Conservation (phyloP, 1,284 basidiomycete genomes). For the Ustilago shanxiensis region DNA sequence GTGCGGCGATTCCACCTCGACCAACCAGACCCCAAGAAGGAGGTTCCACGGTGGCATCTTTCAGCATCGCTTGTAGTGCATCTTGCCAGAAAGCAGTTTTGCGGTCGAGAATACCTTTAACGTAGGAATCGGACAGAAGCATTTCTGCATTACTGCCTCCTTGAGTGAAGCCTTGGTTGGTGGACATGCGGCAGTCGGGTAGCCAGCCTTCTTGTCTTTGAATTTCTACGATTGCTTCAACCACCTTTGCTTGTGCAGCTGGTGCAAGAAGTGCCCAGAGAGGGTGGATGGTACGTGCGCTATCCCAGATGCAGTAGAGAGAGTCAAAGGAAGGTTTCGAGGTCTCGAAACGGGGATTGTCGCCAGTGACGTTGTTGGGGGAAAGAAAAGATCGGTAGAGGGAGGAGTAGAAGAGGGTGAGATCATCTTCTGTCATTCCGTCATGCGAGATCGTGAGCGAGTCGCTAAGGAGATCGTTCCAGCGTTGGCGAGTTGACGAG, state of each 20-base stretch:
- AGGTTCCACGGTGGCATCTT: slow-evolving; percentile 53
- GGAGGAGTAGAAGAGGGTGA: slow-evolving; percentile 75
- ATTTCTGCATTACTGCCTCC: slow-evolving; percentile 63
- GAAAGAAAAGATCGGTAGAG: slow-evolving; percentile 78
- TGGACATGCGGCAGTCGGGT: slow-evolving; percentile 64
- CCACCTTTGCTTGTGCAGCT: slow-evolving; percentile 29
- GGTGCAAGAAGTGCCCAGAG: slow-evolving; percentile 37
- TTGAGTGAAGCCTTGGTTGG: slow-evolving; percentile 68
- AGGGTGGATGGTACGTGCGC: slow-evolving; percentile 34
- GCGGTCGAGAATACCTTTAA: slow-evolving; percentile 57
- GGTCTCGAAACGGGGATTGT: slow-evolving; percentile 78
- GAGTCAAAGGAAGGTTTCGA: slow-evolving; percentile 76
- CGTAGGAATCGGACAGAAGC: slow-evolving; percentile 65
- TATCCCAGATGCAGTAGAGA: slow-evolving; percentile 77
- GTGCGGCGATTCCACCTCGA: slow-evolving; percentile 57
- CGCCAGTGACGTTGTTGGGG: slow-evolving; percentile 79
- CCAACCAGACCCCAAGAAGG: slow-evolving; percentile 38
- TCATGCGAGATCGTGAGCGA: slow-evolving; percentile 18
- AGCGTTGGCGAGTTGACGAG: slow-evolving; percentile 9
- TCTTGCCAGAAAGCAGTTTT: slow-evolving; percentile 55
- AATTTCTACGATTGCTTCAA: slow-evolving; percentile 70
- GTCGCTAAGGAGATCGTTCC: slow-evolving; percentile 36
- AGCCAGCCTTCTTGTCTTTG: slow-evolving; percentile 74
- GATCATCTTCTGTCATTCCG: slow-evolving; percentile 23
- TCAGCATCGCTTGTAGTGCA: slow-evolving; percentile 56